phyloP scores from a whole-genome alignment of 306 rosid species.

The Quercus parvula region DNA sequence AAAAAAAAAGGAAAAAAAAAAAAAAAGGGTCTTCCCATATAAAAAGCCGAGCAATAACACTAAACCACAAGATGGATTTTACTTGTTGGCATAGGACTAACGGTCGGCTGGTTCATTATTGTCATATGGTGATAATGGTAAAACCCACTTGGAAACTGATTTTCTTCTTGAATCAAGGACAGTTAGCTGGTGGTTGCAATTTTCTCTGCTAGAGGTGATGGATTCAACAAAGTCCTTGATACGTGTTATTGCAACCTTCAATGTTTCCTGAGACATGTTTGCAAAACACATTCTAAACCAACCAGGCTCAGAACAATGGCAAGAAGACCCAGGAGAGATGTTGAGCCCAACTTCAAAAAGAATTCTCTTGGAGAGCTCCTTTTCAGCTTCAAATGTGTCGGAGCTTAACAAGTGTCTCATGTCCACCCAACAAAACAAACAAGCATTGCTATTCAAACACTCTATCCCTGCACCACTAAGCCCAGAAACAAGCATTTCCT shows the following conservation, averaged over 20 bases:
- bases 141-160: slow-evolving; percentile 28
- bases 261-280: slow-evolving; percentile 63
- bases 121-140: slow-evolving; percentile 18
- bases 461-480: slow-evolving; percentile 47
- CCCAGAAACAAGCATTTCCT: slow-evolving; percentile 45
- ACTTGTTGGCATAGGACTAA: not conserved
- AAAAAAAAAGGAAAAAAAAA: no score
- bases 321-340: slow-evolving; percentile 79
- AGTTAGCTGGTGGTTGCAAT: not conserved
- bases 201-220: not conserved
- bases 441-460: slow-evolving; percentile 69
- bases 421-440: slow-evolving; percentile 89
- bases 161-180: not conserved
- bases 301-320: slow-evolving; percentile 85
- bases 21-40: no score
- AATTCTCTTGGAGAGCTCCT: slow-evolving; percentile 66
- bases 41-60: no score
- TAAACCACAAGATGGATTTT: not conserved
- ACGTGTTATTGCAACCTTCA: slow-evolving; percentile 58
- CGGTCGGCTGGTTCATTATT: slow-evolving; percentile 28
- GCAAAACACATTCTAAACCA: slow-evolving; percentile 94
- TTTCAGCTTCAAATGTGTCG: slow-evolving; percentile 64
- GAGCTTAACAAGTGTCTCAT: slow-evolving; percentile 53
- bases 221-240: slow-evolving; percentile 40
- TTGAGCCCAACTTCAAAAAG: slow-evolving; percentile 53